phyloP scores from a whole-genome alignment of 2,329 filamentous ascomycete species.

The Colletotrichum liriopes region DNA sequence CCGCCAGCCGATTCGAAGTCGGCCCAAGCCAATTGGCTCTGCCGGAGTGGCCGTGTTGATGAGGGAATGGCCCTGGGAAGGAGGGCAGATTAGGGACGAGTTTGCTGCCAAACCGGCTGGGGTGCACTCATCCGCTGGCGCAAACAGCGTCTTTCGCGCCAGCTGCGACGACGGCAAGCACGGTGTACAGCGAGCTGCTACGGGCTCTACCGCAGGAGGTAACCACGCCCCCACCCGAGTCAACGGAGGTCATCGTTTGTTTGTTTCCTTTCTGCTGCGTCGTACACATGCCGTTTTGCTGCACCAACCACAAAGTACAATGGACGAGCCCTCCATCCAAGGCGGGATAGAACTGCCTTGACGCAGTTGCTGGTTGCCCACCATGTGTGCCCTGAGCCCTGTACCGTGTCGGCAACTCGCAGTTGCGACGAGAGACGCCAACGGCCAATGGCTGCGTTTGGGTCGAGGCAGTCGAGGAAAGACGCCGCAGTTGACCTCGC shows the following conservation, averaged over 20 bases:
- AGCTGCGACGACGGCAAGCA: not conserved
- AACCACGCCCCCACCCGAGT: not conserved
- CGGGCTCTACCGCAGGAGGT: not conserved
- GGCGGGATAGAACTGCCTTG: not conserved
- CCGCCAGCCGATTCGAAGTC: too few species aligned
- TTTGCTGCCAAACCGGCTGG: not conserved
- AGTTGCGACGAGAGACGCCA: not conserved
- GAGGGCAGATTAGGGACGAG: not conserved
- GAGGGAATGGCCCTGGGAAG: not conserved
- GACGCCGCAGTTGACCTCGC: not conserved
- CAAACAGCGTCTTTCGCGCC: not conserved
- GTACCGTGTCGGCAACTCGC: not conserved
- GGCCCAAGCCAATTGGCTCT: not conserved
- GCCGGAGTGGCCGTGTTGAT: not conserved
- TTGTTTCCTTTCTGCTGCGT: not conserved
- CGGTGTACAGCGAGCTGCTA: not conserved
- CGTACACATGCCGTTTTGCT: not conserved
- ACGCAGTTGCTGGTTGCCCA: not conserved
- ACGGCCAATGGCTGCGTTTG: not conserved
- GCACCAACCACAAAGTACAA: not conserved
- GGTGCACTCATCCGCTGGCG: not conserved
- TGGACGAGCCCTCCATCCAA: not conserved
- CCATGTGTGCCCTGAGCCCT: not conserved
- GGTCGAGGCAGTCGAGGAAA: not conserved
- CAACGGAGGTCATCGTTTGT: not conserved